Evolutionary conservation across 2,329 filamentous ascomycete species (phyloP), one percentile per base, ranked within the genome.

Genomic region (Aspergillus latus): DNA sequence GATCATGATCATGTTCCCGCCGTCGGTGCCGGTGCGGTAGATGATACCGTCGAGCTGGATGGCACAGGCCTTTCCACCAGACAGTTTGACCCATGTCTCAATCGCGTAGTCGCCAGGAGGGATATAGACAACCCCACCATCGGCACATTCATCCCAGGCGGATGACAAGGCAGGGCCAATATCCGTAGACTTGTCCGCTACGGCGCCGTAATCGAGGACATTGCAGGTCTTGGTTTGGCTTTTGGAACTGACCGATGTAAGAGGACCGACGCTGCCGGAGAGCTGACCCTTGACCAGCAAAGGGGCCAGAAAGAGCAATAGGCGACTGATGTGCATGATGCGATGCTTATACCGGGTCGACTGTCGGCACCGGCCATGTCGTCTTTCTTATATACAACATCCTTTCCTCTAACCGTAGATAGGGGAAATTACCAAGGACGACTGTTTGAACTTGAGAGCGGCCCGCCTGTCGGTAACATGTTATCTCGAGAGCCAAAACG

Each of bases 11-110:
- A 83, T 83, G 59, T 83, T 82, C 2, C 80, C 80, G 5, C 67
- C 76, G 5, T 65, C 76, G 5, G 74, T 78, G 5, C 80, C 78
- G n/a, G 75, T 80, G 1, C 81, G 76, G 63, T 79, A 79, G 57
- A 84, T 80, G 29, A 73, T 74, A 16, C 81, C 81, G 64, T 84
- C 81, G 39, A 83, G 71, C 60, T 82, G 79, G 13, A 84, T 66
- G 2, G 79, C 80, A 72, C 76, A 80, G 8, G 71, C 77, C 10
- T 69, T 74, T 13, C 81, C 81, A 11, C 75, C 74, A 21, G 66
- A 75, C 50, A 84, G 68, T 0, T 66, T 76, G 2, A 80, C 79
- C 78, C 78, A 83, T 0, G 76, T 80, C 6, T 67, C 65, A 60
- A 84, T 72, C 4, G 76, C 79, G 66, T 79, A 83, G 58, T 79